phyloP scores from a whole-genome alignment of 495 filamentous ascomycete species.

The Lindgomyces ingoldianus region DNA sequence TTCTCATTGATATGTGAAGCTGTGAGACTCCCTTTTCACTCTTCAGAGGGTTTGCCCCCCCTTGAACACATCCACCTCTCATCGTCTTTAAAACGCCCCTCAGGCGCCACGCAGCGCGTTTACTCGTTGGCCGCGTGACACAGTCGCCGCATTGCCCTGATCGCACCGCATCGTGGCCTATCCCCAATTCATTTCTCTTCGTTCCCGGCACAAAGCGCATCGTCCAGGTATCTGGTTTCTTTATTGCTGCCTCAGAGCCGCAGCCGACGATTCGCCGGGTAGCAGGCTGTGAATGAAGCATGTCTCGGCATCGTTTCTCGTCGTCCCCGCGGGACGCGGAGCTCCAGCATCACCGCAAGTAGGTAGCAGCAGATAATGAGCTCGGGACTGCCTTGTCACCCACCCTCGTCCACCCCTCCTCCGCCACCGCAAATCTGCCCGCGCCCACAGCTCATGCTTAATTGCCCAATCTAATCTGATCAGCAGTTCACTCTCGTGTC shows the following conservation, averaged over 20 bases:
- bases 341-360: slow-evolving; percentile 1
- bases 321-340: slow-evolving; percentile 20
- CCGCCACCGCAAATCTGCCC: background rate
- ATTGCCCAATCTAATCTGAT: slow-evolving; percentile 17
- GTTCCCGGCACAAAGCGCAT: background rate
- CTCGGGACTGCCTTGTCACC: background rate
- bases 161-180: background rate
- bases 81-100: background rate
- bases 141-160: background rate
- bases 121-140: background rate
- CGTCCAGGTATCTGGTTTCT: background rate
- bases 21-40: background rate
- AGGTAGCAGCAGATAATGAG: background rate
- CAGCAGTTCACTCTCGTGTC: slow-evolving; percentile 22
- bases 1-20: background rate
- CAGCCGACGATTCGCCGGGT: slow-evolving; percentile 3
- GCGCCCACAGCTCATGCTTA: background rate
- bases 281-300: background rate
- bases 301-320: slow-evolving; percentile 23
- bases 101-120: background rate
- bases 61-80: background rate
- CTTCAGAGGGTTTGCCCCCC: background rate
- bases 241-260: background rate
- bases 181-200: background rate
- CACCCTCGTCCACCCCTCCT: background rate